Percentiles rank a stretch among this genome's conserved stretches.
Evolutionary conservation across 2,329 filamentous ascomycete species (phyloP).

Genomic region (Pleoardoris graminearum): DNA sequence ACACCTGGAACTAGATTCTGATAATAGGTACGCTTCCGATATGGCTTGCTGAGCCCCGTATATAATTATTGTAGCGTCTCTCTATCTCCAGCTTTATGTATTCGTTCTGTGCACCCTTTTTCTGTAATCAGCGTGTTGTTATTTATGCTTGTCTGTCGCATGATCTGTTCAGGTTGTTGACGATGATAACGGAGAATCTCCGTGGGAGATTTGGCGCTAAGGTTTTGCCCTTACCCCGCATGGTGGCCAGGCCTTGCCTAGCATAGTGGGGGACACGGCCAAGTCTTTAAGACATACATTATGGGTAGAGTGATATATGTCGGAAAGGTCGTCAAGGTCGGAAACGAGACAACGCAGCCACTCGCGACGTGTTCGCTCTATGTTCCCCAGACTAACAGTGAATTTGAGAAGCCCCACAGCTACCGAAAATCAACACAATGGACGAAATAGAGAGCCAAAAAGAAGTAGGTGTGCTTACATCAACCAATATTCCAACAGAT

Average conservation of each 20-base stretch:
- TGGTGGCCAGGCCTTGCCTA: not conserved
- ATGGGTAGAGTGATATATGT: not conserved
- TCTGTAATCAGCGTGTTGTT: no score
- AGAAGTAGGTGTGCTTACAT: not conserved
- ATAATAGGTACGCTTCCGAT: not conserved
- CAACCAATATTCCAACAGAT: not conserved
- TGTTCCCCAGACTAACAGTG: no score
- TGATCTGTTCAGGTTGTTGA: no score
- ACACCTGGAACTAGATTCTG: not conserved
- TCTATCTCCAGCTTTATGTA: no score
- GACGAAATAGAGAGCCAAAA: not conserved
- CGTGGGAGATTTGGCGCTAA: not conserved
- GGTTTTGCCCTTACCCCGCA: conserved; percentile 2
- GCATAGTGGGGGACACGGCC: not conserved
- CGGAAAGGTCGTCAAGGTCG: not conserved
- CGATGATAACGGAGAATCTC: no score
- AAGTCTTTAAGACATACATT: not conserved
- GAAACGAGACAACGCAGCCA: not conserved
- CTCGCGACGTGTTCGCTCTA: no score
- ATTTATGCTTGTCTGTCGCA: no score
- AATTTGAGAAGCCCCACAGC: no score
- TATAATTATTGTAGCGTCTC: no score
- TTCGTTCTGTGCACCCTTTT: no score
- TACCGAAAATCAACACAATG: not conserved
- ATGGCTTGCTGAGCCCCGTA: not conserved